Percentiles rank a stretch among this genome's conserved stretches.
Conservation (phyloP, 176 grass and related monocot species). For the Musa troglodytarum region DNA sequence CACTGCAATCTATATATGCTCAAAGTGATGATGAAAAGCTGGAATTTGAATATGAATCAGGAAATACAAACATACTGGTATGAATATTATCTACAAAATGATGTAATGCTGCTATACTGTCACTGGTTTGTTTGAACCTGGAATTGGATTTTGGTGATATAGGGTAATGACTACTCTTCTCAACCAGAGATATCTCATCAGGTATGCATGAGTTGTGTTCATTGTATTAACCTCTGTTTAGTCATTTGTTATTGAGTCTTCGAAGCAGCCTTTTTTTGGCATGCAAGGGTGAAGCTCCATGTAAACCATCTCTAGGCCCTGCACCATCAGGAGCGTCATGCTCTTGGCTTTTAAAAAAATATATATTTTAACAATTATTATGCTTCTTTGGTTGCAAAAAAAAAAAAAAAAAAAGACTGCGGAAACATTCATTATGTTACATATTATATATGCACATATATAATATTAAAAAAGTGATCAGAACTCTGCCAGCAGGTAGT, state of each 20-base stretch:
- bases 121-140: slow-evolving; percentile 1
- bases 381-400: no score
- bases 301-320: no score
- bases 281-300: no score
- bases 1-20: slow-evolving; percentile 88
- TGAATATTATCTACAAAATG: not conserved
- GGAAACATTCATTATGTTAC: no score
- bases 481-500: no score
- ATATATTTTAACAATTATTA: no score
- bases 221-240: slow-evolving; percentile 6
- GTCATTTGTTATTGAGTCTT: slow-evolving; percentile 1
- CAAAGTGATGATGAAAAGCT: slow-evolving; percentile 96
- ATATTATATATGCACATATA: no score
- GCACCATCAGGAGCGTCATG: no score
- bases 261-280: not conserved
- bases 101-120: slow-evolving; percentile 2
- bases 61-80: slow-evolving; percentile 86
- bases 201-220: slow-evolving; percentile 31
- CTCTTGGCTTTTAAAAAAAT: no score
- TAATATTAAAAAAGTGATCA: no score
- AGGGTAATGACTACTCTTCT: slow-evolving; percentile 82
- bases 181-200: slow-evolving; percentile 80
- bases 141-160: slow-evolving; percentile 20
- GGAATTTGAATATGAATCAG: slow-evolving; percentile 98
- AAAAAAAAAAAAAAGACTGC: no score